Evolutionary conservation across 495 filamentous ascomycete genomes (phyloP), one percentile per base, ranked within the genome.

Genomic region (Aspergillus bertholletiae): DNA sequence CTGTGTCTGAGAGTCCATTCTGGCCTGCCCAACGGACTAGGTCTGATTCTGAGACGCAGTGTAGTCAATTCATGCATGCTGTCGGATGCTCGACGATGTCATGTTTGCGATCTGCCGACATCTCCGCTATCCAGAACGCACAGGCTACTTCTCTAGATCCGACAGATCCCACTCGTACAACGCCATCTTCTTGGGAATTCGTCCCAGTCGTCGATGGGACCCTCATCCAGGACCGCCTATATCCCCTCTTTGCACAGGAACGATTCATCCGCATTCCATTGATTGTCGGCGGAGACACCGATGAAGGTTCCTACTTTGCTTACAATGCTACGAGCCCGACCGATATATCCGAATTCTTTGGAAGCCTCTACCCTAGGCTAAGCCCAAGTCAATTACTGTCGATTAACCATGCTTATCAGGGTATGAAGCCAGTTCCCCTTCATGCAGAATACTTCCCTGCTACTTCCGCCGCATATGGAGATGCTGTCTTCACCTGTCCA

Each of bases 401-500:
- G n/a, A 82, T 89, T 59, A 80, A 81, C 56, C 34, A 62, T 1
- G 70, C 78, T 45, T 91, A 88, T 65, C 80, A 82, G 22, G 56
- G 68, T 11, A 63, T 58, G 40, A 65, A 77, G 61, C 63, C 78
- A 46, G 1, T 68, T 40, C 54, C 67, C 3, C 49, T 57, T 7
- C 71, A 70, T 21, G 81, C 77, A 7, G 68, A 70, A 41, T 85
- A 78, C 62, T 87, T 83, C 72, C 67, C 76, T 0, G 76, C 82
- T 15, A 74, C 78, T 6, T 74, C 79, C 13, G 72, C 79, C n/a
- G 78, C 79, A 2, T 90, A 86, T 55, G 86, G 85, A 27, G 83
- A 89, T 41, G 75, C 84, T 53, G 78, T 83, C 1, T 89, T 90
- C 63, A 83, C 74, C 59, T 89, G 86, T 54, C 86, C 85, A 0